These are phyloP conservation scores for Plasmodium relictum DNA, from an alignment of 169 alveolate genomes.

Conservation along the genomic window DNA sequence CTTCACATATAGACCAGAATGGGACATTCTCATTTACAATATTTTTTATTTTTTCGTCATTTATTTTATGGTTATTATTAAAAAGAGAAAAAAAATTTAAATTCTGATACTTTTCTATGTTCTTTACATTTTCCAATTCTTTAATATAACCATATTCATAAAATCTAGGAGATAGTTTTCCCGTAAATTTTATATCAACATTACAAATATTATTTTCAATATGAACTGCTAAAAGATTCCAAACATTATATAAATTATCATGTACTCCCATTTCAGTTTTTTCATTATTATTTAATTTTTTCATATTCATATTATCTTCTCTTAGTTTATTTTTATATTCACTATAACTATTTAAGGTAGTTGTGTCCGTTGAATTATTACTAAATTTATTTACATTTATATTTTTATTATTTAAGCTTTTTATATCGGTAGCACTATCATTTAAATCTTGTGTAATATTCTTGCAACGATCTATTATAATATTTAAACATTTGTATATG, in stretches of 20 bases:
- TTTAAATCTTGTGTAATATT: not conserved
- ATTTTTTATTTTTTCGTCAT: conserved; percentile 40
- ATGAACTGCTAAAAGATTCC: conserved; percentile 64
- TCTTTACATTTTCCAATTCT: conserved; percentile 13
- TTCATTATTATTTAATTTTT: not conserved
- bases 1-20: conserved; percentile 64
- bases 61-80: conserved; percentile 5
- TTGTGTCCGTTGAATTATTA: not conserved
- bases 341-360: not conserved
- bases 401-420: not conserved
- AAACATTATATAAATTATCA: conserved; percentile 8
- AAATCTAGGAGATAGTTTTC: conserved; percentile 73
- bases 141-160: conserved; percentile 43
- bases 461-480: too few species aligned
- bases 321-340: not conserved
- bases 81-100: conserved; percentile 65
- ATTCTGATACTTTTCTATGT: conserved; percentile 20
- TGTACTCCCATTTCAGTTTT: not conserved
- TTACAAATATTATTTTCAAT: conserved; percentile 68
- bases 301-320: not conserved
- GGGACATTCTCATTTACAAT: conserved; percentile 59
- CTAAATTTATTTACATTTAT: not conserved
- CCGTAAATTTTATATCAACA: conserved; percentile 70
- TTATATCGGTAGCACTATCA: not conserved
- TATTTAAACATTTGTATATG: conserved; percentile 11